phyloP scores from a whole-genome alignment of 805 yeast species.

The Barnettozyma populi region DNA sequence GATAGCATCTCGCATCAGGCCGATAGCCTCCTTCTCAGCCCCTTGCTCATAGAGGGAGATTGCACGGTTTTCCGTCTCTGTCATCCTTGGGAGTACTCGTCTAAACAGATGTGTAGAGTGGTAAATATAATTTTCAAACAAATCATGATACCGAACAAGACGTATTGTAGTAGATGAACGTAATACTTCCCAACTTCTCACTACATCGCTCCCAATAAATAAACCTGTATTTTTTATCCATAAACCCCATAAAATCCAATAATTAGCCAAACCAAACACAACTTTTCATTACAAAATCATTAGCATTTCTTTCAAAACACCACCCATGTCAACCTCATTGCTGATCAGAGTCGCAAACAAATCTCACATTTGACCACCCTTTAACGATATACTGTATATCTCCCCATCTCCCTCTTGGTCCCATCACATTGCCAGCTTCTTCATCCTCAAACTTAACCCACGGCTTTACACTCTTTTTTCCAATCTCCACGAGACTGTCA shows the following conservation, averaged over 20 bases:
- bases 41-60: constrained; percentile 64
- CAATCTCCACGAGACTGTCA: constrained; percentile 16
- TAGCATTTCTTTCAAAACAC: background rate
- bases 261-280: background rate
- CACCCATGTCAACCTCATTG: background rate
- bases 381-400: constrained; percentile 25
- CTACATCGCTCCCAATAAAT: background rate
- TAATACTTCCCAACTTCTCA: background rate
- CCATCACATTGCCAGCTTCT: background rate
- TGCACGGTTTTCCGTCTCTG: constrained; percentile 35
- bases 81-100: background rate
- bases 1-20: constrained; percentile 80
- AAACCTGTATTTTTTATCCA: background rate
- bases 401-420: constrained; percentile 6
- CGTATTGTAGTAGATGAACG: too few relatives aligned
- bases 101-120: background rate
- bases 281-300: background rate
- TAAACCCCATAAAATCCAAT: background rate
- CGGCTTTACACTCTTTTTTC: constrained; percentile 18
- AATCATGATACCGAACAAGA: too few relatives aligned
- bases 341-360: constrained; percentile 15
- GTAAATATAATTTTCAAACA: background rate
- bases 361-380: constrained; percentile 25
- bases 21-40: constrained; percentile 63
- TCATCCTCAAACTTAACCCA: constrained; percentile 27